Conservation (phyloP, 257 asterid genomes). For the Scutellaria baicalensis region DNA sequence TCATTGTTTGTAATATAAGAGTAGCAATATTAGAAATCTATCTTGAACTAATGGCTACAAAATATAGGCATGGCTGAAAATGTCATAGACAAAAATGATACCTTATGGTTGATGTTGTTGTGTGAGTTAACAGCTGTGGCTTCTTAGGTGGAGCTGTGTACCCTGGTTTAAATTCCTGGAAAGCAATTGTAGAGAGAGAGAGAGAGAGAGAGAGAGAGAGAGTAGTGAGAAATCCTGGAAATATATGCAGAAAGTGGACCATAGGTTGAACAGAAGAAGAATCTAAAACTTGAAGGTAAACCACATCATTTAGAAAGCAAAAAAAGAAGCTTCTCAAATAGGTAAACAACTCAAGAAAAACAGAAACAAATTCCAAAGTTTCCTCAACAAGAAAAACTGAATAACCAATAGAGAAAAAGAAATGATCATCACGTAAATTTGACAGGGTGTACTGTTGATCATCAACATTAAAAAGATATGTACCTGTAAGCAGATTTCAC, state of each 20-base stretch:
- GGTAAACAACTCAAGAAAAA: not conserved
- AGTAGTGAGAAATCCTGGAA: too few species aligned
- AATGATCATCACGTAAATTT: too few species aligned
- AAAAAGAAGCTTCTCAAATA: constrained; percentile 5
- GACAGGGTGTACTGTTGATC: too few species aligned
- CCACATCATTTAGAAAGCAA: too few species aligned
- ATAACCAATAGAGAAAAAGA: constrained; percentile 26
- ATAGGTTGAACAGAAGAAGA: too few species aligned
- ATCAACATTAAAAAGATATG: too few species aligned
- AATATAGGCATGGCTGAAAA: not conserved
- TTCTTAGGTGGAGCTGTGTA: constrained; percentile 50
- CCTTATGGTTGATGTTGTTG: constrained; percentile 45
- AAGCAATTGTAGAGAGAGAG: not conserved
- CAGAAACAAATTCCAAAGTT: not conserved
- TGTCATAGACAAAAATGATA: not conserved
- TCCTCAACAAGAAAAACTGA: not conserved
- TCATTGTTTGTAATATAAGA: too few species aligned
- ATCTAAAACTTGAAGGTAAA: constrained; percentile 6
- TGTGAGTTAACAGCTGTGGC: constrained; percentile 16
- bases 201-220: not conserved
- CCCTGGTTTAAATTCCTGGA: constrained; percentile 77
- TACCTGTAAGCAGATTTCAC: constrained; percentile 67
- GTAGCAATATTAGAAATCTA: not conserved
- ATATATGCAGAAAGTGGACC: not conserved
- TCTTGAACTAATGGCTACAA: not conserved